Evolutionary conservation across 305 asterid genomes (phyloP).

Genomic region (Fraxinus angustifolia): DNA sequence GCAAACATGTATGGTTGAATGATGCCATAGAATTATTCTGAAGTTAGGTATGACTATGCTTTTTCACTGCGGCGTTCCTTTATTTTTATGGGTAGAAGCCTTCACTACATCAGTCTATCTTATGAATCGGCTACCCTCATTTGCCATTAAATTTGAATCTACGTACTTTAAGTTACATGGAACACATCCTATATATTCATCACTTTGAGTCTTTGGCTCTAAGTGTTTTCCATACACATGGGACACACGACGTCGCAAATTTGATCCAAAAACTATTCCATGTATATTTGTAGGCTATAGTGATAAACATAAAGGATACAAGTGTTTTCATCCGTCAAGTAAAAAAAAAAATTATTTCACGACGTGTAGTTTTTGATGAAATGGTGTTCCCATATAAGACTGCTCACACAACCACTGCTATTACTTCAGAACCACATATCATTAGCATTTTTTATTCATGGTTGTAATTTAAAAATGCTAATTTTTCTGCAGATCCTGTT

Average conservation of each 20-base stretch:
- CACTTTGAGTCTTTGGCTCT: neutral
- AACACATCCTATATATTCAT: neutral
- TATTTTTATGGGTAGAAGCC: slow-evolving; percentile 6
- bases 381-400: neutral
- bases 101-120: neutral
- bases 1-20: slow-evolving; percentile 2
- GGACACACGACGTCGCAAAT: neutral
- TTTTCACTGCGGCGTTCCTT: neutral
- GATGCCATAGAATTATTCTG: neutral
- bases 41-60: slow-evolving; percentile 1
- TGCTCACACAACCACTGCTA: too few relatives aligned
- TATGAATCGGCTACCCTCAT: neutral
- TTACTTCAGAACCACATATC: neutral
- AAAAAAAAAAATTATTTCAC: neutral
- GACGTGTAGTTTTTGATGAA: neutral
- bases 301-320: neutral
- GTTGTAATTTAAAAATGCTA: neutral
- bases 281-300: neutral
- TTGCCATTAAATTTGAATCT: neutral
- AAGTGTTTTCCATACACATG: neutral
- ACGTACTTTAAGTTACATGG: neutral
- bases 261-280: neutral
- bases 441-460: neutral
- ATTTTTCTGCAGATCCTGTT: neutral
- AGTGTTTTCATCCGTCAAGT: neutral